Evolutionary conservation across 768 basidiomycete species (phyloP).

Genomic region (Amanita brunnescens): DNA sequence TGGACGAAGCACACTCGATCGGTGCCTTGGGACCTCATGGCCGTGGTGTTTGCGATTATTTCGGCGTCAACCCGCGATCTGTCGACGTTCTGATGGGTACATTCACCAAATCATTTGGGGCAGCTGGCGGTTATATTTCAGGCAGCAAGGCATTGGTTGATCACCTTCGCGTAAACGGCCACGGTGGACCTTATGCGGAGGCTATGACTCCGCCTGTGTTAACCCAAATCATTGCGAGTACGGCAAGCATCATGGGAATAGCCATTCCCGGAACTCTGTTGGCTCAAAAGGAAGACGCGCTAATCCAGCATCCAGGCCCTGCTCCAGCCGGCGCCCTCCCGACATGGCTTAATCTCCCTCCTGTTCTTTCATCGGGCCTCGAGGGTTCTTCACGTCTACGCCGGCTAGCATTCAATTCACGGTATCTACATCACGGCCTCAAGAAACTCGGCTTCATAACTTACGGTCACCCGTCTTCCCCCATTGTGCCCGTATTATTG

Average conservation of each 20-base stretch:
- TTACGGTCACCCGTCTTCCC: conserved; percentile 85
- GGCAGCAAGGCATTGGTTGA: conserved; percentile 78
- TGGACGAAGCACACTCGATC: conserved; percentile 97
- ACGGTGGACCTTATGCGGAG: conserved; percentile 83
- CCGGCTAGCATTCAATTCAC: conserved; percentile 89
- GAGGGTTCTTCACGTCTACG: conserved; percentile 80
- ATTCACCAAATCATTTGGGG: conserved; percentile 92
- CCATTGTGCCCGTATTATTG: conserved; percentile 86
- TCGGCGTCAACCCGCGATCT: conserved; percentile 66
- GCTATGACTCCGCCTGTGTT: conserved; percentile 86
- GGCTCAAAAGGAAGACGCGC: conserved; percentile 25
- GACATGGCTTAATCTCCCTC: conserved; percentile 69
- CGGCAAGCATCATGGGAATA: conserved; percentile 96
- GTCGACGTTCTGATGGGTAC: conserved; percentile 98
- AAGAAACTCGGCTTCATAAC: conserved; percentile 94
- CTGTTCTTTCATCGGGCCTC: conserved; percentile 63
- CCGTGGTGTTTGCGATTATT: conserved; percentile 94
- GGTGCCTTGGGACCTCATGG: conserved; percentile 93
- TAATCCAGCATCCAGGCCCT: conserved; percentile 49
- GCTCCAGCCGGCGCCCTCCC: conserved; percentile 61
- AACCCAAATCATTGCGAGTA: conserved; percentile 83
- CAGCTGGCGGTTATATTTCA: conserved; percentile 91
- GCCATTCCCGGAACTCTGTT: conserved; percentile 26
- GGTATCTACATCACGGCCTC: conserved; percentile 83
- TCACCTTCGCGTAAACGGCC: conserved; percentile 69